Conservation (phyloP, 2,329 filamentous ascomycete species). For the Thermomyces lanuginosus region DNA sequence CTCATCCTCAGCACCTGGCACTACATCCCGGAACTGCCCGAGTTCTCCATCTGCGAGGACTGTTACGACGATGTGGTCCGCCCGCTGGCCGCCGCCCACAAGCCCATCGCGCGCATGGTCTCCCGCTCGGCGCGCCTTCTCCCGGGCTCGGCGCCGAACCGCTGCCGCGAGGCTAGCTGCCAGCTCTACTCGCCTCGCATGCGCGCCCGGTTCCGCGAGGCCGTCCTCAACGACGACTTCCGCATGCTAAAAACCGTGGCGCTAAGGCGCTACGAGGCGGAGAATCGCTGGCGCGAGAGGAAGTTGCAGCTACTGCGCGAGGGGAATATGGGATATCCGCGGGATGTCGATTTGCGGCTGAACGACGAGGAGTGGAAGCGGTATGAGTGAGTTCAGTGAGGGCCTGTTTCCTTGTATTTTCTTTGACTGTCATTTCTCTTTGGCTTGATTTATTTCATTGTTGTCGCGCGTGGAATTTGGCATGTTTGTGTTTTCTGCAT, state of each 20-base stretch:
- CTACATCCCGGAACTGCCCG: conserved; percentile 54
- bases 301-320: conserved; percentile 35
- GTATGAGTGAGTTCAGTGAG: conserved; percentile 34
- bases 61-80: conserved; percentile 70
- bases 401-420: conserved; percentile 2
- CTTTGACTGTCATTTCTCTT: no score
- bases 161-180: conserved; percentile 38
- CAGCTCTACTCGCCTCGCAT: conserved; percentile 70
- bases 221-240: conserved; percentile 51
- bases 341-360: conserved; percentile 30
- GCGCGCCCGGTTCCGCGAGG: conserved; percentile 53
- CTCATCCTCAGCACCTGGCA: conserved; percentile 57
- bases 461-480: neutral
- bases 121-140: conserved; percentile 43
- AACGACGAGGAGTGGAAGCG: conserved; percentile 36
- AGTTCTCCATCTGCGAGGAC: conserved; percentile 72
- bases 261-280: conserved; percentile 40
- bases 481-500: no score
- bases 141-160: conserved; percentile 30
- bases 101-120: conserved; percentile 48
- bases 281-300: conserved; percentile 42
- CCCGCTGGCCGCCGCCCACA: conserved; percentile 42
- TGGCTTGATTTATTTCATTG: neutral
- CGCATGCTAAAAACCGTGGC: conserved; percentile 47
- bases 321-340: conserved; percentile 42